These are phyloP conservation scores for Globisporangium apiculatum DNA, from an alignment of 352 stramenopile genomes.

Conservation along the genomic window DNA sequence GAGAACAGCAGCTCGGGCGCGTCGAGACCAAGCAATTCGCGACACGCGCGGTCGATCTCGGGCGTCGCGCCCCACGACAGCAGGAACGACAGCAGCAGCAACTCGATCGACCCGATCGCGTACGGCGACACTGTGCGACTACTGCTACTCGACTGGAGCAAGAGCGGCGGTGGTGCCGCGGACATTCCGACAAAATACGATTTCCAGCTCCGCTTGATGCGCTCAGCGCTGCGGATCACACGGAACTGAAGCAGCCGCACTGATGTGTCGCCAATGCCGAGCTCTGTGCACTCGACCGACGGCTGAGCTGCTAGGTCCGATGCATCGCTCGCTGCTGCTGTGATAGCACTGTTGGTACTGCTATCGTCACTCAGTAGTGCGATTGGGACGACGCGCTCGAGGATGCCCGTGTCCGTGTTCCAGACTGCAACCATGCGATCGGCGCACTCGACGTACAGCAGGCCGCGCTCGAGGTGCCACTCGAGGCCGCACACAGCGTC, in stretches of 20 bases:
- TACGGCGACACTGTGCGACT: slow-evolving; percentile 30
- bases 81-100: slow-evolving; percentile 63
- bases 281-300: slow-evolving; percentile 41
- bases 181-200: slow-evolving; percentile 42
- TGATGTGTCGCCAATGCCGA: slow-evolving; percentile 42
- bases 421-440: slow-evolving; percentile 78
- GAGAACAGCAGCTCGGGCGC: slow-evolving; percentile 47
- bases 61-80: slow-evolving; percentile 66
- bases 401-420: slow-evolving; percentile 65
- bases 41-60: slow-evolving; percentile 62
- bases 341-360: slow-evolving; percentile 17
- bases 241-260: slow-evolving; percentile 61
- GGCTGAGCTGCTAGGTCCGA: slow-evolving; percentile 16
- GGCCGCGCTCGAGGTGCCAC: slow-evolving; percentile 55
- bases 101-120: slow-evolving; percentile 58
- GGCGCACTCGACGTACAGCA: slow-evolving; percentile 61
- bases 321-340: background rate
- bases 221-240: slow-evolving; percentile 53
- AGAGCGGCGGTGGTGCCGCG: slow-evolving; percentile 3
- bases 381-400: slow-evolving; percentile 54
- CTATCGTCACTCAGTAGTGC: slow-evolving; percentile 48
- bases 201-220: slow-evolving; percentile 67
- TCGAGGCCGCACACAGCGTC: slow-evolving; percentile 41
- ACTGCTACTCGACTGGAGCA: background rate
- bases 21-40: slow-evolving; percentile 45